Percentiles rank a stretch among this genome's conserved stretches.
These are phyloP conservation scores for Ascochyta lentis DNA, from an alignment of 2,329 filamentous ascomycete genomes.

Conservation along the genomic window DNA sequence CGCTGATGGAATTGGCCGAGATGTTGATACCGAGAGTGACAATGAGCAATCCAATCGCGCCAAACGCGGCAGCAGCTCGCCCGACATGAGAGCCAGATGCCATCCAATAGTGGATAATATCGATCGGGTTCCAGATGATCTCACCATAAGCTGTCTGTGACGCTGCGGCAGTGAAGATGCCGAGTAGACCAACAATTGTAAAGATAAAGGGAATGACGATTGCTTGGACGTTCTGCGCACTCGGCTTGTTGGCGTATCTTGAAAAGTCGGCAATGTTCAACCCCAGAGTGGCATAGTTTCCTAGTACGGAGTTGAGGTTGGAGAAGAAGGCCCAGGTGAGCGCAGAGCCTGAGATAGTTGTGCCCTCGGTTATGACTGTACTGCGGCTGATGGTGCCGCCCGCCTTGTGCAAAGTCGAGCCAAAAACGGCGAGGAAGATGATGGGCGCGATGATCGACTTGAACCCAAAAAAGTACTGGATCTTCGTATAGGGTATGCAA, in stretches of 20 bases:
- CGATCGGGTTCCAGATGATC: slow-evolving; percentile 46
- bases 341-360: slow-evolving; percentile 30
- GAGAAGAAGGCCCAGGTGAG: slow-evolving; percentile 34
- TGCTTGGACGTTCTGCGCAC: slow-evolving; percentile 45
- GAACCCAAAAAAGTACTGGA: slow-evolving; percentile 36
- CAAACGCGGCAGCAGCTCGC: slow-evolving; percentile 36
- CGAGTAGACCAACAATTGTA: slow-evolving; percentile 46
- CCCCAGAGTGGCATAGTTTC: slow-evolving; percentile 38
- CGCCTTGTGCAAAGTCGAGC: slow-evolving; percentile 28
- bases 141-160: slow-evolving; percentile 34
- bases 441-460: slow-evolving; percentile 37
- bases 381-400: slow-evolving; percentile 39
- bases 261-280: slow-evolving; percentile 51
- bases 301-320: slow-evolving; percentile 35
- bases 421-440: slow-evolving; percentile 36
- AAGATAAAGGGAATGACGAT: slow-evolving; percentile 43
- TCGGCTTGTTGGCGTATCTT: slow-evolving; percentile 47
- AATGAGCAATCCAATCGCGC: slow-evolving; percentile 32
- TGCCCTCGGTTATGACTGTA: slow-evolving; percentile 38
- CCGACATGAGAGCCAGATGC: slow-evolving; percentile 44
- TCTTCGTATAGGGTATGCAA: slow-evolving; percentile 34
- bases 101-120: slow-evolving; percentile 47
- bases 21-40: slow-evolving; percentile 47
- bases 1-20: slow-evolving; percentile 34
- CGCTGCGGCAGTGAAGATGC: slow-evolving; percentile 49